These are phyloP conservation scores for Lathyrus oleraceus DNA, from an alignment of 306 rosid genomes.

Conservation along the genomic window DNA sequence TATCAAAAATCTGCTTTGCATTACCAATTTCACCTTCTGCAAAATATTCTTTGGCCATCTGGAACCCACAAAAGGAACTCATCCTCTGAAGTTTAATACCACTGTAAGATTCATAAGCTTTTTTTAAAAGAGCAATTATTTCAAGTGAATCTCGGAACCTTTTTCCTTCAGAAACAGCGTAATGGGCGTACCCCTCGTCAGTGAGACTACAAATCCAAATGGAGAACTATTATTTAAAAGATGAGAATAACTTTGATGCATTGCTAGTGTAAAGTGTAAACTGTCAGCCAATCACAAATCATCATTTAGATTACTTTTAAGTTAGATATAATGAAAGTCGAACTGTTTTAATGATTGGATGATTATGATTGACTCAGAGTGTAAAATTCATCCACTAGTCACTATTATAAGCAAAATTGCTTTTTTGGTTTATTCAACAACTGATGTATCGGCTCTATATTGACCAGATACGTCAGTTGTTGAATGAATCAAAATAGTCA, in stretches of 20 bases:
- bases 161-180: conserved; percentile 75
- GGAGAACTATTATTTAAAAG: conserved; percentile 34
- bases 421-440: too few species aligned
- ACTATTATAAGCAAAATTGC: too few species aligned
- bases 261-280: too few species aligned
- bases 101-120: conserved; percentile 70
- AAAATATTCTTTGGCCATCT: conserved; percentile 85
- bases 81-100: conserved; percentile 67
- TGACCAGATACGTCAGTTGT: too few species aligned
- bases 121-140: conserved; percentile 78
- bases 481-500: too few species aligned
- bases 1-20: conserved; percentile 66
- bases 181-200: conserved; percentile 71
- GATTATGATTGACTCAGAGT: too few species aligned
- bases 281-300: too few species aligned
- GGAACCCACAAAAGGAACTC: conserved; percentile 79
- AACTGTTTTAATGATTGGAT: too few species aligned
- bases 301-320: too few species aligned
- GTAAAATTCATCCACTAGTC: too few species aligned
- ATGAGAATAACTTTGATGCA: neutral
- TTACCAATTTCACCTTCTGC: conserved; percentile 61
- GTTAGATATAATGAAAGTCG: too few species aligned
- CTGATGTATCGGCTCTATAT: too few species aligned
- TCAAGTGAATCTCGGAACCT: conserved; percentile 84
- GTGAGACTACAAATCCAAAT: conserved; percentile 68